Conservation (phyloP, 257 asterid genomes). For the Nicotiana otophora region DNA sequence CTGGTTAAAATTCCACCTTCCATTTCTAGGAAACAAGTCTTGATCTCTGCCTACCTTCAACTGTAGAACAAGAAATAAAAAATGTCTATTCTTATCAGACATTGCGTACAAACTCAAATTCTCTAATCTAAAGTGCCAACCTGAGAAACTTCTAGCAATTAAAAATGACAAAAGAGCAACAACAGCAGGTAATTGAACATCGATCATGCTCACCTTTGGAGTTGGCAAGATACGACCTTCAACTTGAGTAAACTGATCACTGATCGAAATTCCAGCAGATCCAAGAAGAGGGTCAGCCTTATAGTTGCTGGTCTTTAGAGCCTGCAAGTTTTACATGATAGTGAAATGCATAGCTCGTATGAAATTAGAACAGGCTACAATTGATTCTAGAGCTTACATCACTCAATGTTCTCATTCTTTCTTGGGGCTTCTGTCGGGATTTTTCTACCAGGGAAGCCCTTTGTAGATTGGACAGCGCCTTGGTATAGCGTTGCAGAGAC, state of each 20-base stretch:
- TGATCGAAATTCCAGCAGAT: conserved; percentile 47
- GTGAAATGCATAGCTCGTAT: not conserved
- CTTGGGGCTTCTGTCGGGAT: conserved; percentile 67
- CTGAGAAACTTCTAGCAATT: not conserved
- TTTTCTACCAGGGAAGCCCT: conserved; percentile 70
- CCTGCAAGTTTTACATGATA: conserved; percentile 34
- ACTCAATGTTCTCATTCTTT: conserved; percentile 46
- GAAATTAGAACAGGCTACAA: not conserved
- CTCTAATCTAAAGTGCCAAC: not conserved
- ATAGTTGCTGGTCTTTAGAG: conserved; percentile 39
- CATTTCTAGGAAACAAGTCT: conserved; percentile 41
- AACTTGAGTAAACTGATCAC: conserved; percentile 35
- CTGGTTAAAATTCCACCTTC: conserved; percentile 69
- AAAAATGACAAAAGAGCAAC: not conserved
- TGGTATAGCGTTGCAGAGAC: conserved; percentile 71
- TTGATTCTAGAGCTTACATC: conserved; percentile 25
- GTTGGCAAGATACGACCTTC: conserved; percentile 62
- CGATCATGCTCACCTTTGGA: conserved; percentile 42
- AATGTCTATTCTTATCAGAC: not conserved
- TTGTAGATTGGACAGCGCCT: conserved; percentile 47
- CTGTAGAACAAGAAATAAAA: conserved; percentile 26
- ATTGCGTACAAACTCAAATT: not conserved
- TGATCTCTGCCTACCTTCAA: conserved; percentile 49
- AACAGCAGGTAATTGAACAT: not conserved
- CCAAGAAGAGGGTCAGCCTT: conserved; percentile 44